Percentiles rank a stretch among this genome's conserved stretches.
phyloP scores from a whole-genome alignment of 306 rosid genomes.

The Trifolium fragiferum region DNA sequence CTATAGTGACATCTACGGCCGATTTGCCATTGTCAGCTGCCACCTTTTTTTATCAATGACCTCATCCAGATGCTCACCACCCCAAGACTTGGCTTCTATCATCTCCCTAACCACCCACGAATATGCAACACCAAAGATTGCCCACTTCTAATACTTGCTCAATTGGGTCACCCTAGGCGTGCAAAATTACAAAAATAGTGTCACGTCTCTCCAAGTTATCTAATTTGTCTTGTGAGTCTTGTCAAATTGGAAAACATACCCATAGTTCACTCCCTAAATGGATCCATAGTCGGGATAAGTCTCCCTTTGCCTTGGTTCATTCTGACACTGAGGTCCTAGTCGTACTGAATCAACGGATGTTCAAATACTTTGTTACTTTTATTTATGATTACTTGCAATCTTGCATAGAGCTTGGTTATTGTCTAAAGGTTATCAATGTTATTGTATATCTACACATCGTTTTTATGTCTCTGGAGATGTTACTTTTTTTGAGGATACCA shows the following conservation, averaged over 20 bases:
- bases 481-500: neutral
- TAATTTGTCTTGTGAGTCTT: neutral
- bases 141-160: neutral
- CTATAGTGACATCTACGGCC: neutral
- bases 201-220: neutral
- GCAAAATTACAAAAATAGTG: neutral
- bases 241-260: neutral
- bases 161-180: neutral
- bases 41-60: constrained; percentile 2
- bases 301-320: neutral
- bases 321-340: no score
- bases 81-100: neutral
- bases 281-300: neutral
- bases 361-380: neutral
- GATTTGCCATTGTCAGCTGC: neutral
- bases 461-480: no score
- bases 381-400: neutral
- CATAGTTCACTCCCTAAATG: neutral
- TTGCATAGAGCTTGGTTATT: neutral
- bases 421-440: no score
- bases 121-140: neutral
- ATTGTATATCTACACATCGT: no score
- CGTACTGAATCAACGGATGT: no score
- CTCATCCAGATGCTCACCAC: neutral
- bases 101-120: neutral